These are phyloP conservation scores for Soucietia sequanensis DNA, from an alignment of 805 yeast genomes.

Conservation along the genomic window DNA sequence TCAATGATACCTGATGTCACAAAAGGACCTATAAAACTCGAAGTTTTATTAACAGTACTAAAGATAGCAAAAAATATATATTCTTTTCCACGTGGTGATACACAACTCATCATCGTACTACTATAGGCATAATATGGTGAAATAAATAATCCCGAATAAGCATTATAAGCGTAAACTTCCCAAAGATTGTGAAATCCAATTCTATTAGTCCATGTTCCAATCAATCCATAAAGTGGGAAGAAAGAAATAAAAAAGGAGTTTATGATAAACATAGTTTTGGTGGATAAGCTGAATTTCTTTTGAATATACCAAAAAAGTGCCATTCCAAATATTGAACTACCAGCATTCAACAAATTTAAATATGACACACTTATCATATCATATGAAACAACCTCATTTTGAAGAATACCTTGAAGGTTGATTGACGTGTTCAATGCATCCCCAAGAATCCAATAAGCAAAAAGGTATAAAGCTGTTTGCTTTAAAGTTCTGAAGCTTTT, in stretches of 20 bases:
- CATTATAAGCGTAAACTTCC: conserved; percentile 4
- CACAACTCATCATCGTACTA: conserved; percentile 5
- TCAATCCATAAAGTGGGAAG: conserved; percentile 1
- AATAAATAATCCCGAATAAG: conserved; percentile 3
- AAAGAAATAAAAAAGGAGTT: conserved; percentile 3
- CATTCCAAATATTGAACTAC: conserved; percentile 1
- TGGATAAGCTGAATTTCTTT: conserved; percentile 1
- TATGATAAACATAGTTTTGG: conserved; percentile 3
- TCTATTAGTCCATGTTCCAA: conserved; percentile 3
- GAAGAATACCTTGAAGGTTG: conserved; percentile 4
- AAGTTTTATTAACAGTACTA: conserved; percentile 4
- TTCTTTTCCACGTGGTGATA: conserved; percentile 6
- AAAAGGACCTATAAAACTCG: conserved; percentile 7
- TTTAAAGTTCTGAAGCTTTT: conserved; percentile 3
- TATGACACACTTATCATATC: conserved; percentile 4
- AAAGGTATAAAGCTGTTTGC: conserved; percentile 3
- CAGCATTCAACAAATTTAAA: conserved; percentile 1
- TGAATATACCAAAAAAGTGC: conserved; percentile 1
- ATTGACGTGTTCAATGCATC: conserved; percentile 2
- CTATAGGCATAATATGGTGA: conserved; percentile 5
- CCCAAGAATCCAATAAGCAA: conserved; percentile 3
- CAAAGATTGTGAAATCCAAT: conserved; percentile 1
- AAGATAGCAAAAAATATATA: conserved; percentile 7
- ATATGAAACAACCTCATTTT: conserved; percentile 5
- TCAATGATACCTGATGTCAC: conserved; percentile 4